Evolutionary conservation across 805 yeast species (phyloP), one percentile per base, ranked within the genome.

Genomic region (Wickerhamiella hasegawae): DNA sequence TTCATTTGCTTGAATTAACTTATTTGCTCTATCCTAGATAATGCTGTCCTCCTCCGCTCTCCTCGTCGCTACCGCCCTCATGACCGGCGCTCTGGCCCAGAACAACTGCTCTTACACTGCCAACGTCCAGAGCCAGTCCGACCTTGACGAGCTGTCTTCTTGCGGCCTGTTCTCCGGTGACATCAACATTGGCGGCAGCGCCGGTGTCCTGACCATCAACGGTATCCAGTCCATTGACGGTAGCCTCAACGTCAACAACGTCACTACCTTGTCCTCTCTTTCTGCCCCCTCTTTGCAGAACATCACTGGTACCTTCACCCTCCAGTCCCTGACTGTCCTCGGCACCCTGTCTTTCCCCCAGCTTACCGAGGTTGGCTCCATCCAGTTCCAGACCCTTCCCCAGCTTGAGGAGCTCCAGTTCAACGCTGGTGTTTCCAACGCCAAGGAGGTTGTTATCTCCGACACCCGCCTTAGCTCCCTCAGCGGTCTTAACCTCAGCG

Each of bases 141-240:
- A 83, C 47, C 72, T 87, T 54, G 93, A 83, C 50, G 52, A 57
- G 19, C 69, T 78, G 36, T 59, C 81, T 33, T 65, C 73, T 32
- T 90, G 98, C 72, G 58, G 69, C 26, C 78, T 83, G 43, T 67
- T 90, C 47, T 69, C 70, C 44, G 97, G 95, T 68, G 76, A 76
- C 57, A 63, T 90, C 49, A 58, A 64, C 60, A 68, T 87, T 53
- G 85, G 85, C 62, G 65, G 60, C 44, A 58, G 76, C 42, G 75
- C 73, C 45, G 47, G 69, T 22, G 55, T 48, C 19, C 48, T 51
- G 38, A 36, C 41, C 24, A 64, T 90, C 51, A 76, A 77, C 53
- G 81, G 79, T 45, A 78, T 85, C 47, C 55, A 76, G 63, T 73
- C 70, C 52, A 63, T 90, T 48, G 71, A 71, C 54, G 98, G 97